Base-by-base conservation (phyloP, 345 rosid genomes). In the Bretschneidera sinensis region DNA sequence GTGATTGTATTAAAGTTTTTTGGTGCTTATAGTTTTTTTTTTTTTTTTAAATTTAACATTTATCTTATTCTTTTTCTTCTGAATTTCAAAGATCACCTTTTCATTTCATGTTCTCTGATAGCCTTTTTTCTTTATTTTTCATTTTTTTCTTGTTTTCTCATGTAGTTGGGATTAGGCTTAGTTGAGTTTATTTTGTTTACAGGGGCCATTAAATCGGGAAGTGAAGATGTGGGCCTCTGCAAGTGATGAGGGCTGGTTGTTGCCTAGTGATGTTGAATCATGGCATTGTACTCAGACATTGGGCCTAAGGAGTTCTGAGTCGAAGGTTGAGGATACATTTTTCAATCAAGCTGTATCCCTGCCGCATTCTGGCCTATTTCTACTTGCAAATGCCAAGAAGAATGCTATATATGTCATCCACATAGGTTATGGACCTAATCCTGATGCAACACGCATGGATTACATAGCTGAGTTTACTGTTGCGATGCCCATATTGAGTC, bases 401-500 rank as follows among this genome's bases (percentile, higher is more conserved):
- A 87, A 81, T 76, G 91, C 95, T 34, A 81, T 83, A 54, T 85
- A 85, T 79, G 85, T 79, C 43, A 54, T 87, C 43, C 88, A 84
- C 57, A 57, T 87, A 54, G 88, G 85, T 62, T 87, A 80, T 61
- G 95, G 95, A 24, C 69, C 73, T 59, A 60, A 78, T 70, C 91
- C 95, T 16, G 77, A 83, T 49, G 75, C 86, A 61, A 79, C 88
- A 50, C 71, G 74, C 48, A 71, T 87, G 85, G 91, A 80, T 70
- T 87, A 80, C 73, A 71, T 87, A 24, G 80, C 95, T 52, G 95
- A 85, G 64, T 87, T 84, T 63, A 87, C 91, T 15, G 91, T 87
- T 18, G 77, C 90, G 17, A 87, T 87, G 83, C 91, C 95, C 51
- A 87, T 87, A 60, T 65, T 87, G 79, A 84, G 95, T 65, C 75